Evolutionary conservation across 1,284 basidiomycete species (phyloP), one percentile per base, ranked within the genome.

Genomic region (Cutaneotrichosporon spelunceum): DNA sequence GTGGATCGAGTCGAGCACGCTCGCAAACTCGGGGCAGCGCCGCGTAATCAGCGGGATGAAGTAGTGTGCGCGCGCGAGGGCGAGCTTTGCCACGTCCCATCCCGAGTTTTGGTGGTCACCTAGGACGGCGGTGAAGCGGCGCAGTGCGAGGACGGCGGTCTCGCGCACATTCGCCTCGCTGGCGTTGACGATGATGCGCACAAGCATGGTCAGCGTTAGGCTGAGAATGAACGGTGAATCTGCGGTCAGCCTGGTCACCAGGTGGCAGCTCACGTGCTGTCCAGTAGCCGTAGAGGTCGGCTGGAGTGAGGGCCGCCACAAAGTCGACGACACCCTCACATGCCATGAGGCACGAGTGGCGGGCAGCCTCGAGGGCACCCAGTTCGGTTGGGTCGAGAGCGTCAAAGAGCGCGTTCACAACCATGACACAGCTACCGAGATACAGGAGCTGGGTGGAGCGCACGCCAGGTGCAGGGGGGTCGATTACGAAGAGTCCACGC

Each of bases 211-310:
- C 33, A 53, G 53, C 26, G 53, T 55, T 7, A 55, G 36, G 36
- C 53, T 36, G 53, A 55, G 53, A 23, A 55, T 55, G 39, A 55
- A 44, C 10, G 34, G 53, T 24, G 53, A 55, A 36, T 55, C 53
- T 55, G 53, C 4, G 21, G 53, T 55, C 53, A 55, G 53, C 19
- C 16, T 14, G 27, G 27, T 33, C 19, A 9, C 14, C 14, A 33
- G 34, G 19, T 27, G 14, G 27, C 13, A 29, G 39, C 53, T 44
- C 24, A 55, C 53, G 53, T 7, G 53, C 42, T 16, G 53, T 36
- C 53, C 53, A 55, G 53, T 55, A 55, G 8, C 53, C 36, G 36
- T n/a, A 44, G 23, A 55, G 39, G 26, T 55, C 36, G n/a, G 5
- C 34, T 4, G 36, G 53, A 3, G 36, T 44, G 36, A 55, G 53